Evolutionary conservation across 1,284 basidiomycete species (phyloP).

Genomic region (Tremellales sp.): DNA sequence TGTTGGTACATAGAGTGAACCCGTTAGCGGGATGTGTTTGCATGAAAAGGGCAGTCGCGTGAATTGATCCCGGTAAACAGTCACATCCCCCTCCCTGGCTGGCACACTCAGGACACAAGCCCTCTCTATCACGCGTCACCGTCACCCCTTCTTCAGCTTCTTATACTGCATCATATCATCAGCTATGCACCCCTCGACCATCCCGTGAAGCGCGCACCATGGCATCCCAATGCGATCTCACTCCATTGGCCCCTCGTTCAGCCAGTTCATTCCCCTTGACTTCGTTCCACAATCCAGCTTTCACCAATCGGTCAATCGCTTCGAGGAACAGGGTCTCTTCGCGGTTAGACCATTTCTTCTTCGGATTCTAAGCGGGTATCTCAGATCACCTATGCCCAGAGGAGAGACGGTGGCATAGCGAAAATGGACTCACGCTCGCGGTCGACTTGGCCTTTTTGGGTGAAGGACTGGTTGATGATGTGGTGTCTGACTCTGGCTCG

Average conservation of each 20-base stretch:
- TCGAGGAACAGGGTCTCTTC: conserved; percentile 15
- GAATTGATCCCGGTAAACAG: too few relatives aligned
- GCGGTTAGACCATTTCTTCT: not conserved
- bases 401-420: too few relatives aligned
- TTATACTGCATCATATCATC: not conserved
- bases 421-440: too few relatives aligned
- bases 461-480: too few relatives aligned
- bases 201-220: conserved; percentile 8
- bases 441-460: too few relatives aligned
- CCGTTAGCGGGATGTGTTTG: too few relatives aligned
- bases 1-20: not conserved
- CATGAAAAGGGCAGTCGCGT: too few relatives aligned
- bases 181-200: not conserved
- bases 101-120: too few relatives aligned
- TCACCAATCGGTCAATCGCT: conserved; percentile 12
- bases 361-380: not conserved
- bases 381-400: too few relatives aligned
- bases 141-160: not conserved
- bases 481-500: too few relatives aligned
- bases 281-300: conserved; percentile 10
- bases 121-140: too few relatives aligned
- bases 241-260: conserved; percentile 11
- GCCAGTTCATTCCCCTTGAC: conserved; percentile 12
- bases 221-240: conserved; percentile 14
- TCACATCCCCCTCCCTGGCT: too few relatives aligned